These are phyloP conservation scores for Sphagnum tenellum DNA, from an alignment of 225 moss, liverwort and hornwort species.

Conservation along the genomic window DNA sequence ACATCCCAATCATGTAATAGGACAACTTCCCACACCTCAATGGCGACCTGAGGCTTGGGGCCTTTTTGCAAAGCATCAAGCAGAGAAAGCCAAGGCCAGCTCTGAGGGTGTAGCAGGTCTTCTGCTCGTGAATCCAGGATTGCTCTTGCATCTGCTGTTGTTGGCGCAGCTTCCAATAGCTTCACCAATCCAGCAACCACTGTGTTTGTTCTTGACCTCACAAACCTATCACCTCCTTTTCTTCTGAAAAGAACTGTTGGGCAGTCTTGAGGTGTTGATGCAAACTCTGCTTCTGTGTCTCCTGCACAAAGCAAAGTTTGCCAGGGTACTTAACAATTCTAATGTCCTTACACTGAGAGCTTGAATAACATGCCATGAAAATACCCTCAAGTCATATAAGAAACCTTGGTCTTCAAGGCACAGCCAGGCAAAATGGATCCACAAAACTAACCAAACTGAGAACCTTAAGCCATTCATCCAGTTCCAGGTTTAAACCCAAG, in stretches of 20 bases:
- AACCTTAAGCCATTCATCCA: no score
- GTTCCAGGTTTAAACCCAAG: no score
- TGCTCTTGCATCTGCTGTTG: slow-evolving; percentile 42
- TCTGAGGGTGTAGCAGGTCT: slow-evolving; percentile 41
- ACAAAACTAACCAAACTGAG: neutral
- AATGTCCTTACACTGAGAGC: no score
- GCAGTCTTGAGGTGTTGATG: slow-evolving; percentile 12
- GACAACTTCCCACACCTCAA: slow-evolving; percentile 48
- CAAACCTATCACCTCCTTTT: slow-evolving; percentile 49
- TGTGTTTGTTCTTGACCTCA: slow-evolving; percentile 57
- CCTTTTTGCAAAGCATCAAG: slow-evolving; percentile 89
- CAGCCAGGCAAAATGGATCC: neutral
- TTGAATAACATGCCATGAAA: neutral
- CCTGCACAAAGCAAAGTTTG: slow-evolving; percentile 9
- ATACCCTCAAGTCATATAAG: neutral
- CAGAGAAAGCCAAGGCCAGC: slow-evolving; percentile 91
- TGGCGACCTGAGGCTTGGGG: slow-evolving; percentile 74
- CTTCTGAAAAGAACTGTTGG: slow-evolving; percentile 37
- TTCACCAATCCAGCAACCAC: slow-evolving; percentile 58
- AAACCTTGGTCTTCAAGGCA: no score
- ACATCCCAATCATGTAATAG: neutral
- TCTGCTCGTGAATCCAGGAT: slow-evolving; percentile 55
- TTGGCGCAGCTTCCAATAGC: slow-evolving; percentile 53
- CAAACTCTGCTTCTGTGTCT: slow-evolving; percentile 8
- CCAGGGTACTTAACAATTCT: no score